These are phyloP conservation scores for Nitzschia sp. DNA, from an alignment of 108 stramenopile species.

Conservation along the genomic window DNA sequence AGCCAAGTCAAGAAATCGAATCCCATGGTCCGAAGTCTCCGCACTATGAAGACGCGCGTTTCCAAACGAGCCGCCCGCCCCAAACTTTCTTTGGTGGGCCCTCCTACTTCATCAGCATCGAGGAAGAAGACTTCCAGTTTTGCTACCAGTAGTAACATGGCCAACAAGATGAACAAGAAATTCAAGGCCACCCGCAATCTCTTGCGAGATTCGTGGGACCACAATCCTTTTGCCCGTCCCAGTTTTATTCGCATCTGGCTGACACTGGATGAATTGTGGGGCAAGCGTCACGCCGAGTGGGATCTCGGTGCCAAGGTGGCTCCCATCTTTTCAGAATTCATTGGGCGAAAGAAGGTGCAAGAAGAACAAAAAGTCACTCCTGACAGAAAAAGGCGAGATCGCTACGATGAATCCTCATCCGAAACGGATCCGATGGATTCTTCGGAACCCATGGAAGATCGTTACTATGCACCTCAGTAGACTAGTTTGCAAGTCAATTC, in stretches of 20 bases:
- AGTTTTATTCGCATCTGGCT: neutral
- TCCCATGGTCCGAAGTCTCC: neutral
- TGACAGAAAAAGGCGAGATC: neutral
- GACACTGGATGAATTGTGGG: neutral
- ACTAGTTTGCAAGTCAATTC: no score
- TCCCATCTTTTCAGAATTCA: neutral
- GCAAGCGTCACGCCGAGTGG: neutral
- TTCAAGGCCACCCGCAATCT: neutral
- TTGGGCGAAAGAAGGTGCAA: neutral
- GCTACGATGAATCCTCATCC: neutral
- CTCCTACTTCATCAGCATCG: no score
- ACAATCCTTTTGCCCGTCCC: neutral
- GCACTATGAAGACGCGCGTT: neutral
- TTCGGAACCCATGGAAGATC: no score
- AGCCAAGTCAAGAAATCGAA: neutral
- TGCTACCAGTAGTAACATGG: neutral
- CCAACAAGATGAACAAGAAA: neutral
- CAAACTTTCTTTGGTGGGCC: no score
- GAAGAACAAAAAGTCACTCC: neutral
- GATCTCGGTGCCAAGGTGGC: neutral
- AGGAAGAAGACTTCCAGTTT: neutral
- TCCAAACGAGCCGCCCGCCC: neutral
- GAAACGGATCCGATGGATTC: neutral
- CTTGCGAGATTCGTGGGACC: neutral
- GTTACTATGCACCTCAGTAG: no score